Conservation (phyloP, 1,139 yeast genomes). For the Ogataea hybrid region DNA sequence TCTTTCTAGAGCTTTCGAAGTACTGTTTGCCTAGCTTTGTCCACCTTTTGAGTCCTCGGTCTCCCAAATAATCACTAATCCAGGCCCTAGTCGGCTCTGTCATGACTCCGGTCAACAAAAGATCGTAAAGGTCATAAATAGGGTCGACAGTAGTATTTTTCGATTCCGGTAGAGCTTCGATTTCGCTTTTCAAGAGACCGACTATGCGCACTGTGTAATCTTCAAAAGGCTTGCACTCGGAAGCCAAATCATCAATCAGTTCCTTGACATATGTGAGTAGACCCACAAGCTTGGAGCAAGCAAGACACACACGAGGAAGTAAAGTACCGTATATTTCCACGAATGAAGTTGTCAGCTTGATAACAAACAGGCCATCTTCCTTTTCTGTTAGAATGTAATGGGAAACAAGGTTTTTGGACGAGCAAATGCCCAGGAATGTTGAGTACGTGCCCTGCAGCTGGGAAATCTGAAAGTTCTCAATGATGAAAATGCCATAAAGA, state of each 20-base stretch:
- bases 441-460: constrained; percentile 16
- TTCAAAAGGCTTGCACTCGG: constrained; percentile 43
- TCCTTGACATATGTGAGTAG: constrained; percentile 39
- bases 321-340: constrained; percentile 25
- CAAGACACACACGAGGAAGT: constrained; percentile 23
- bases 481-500: constrained; percentile 35
- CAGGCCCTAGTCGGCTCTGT: constrained; percentile 47
- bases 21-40: constrained; percentile 46
- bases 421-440: constrained; percentile 15
- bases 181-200: constrained; percentile 32
- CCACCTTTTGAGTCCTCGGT: constrained; percentile 65
- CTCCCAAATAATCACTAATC: constrained; percentile 57
- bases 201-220: constrained; percentile 40
- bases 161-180: constrained; percentile 18
- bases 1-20: constrained; percentile 48
- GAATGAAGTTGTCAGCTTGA: constrained; percentile 26
- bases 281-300: constrained; percentile 29
- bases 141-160: constrained; percentile 25
- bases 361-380: constrained; percentile 16
- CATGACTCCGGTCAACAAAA: constrained; percentile 58
- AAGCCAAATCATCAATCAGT: constrained; percentile 37
- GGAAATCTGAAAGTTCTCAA: constrained; percentile 27
- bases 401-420: constrained; percentile 19
- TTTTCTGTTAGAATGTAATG: constrained; percentile 26
- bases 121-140: constrained; percentile 43